Base-by-base conservation (phyloP, 768 basidiomycete species). In the Trametes gibbosa region DNA sequence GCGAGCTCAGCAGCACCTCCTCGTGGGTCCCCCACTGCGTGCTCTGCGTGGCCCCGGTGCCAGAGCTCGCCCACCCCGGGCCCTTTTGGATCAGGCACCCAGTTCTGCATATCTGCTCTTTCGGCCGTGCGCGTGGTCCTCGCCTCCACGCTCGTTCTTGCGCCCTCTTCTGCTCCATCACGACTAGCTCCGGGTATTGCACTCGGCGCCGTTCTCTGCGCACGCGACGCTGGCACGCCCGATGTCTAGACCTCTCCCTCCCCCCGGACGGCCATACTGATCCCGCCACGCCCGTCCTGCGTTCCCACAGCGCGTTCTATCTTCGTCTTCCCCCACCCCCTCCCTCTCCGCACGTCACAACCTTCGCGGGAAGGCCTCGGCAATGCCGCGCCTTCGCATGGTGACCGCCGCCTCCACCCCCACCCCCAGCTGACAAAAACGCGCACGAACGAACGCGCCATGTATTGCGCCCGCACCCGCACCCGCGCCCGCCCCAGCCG, bases 311-410 rank as follows among this genome's bases (percentile, higher is more conserved):
- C 43, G 35, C 54, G 54, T 53, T 46, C 53, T 54, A 54, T 49
- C 51, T 49, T 49, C 46, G 46, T n/a, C 35, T 40, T 42, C 32
- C 23, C 25, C 29, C 16, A 19, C 6, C 43, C 25, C 42, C 21
- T 24, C 32, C 23, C 23, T 23, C 47, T 49, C 47, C 37, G 47
- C 55, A 8, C 37, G 35, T 56, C 55, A 14, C 54, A 61, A 56
- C 54, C 53, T 61, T 61, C 59, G 59, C 59, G 59, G 59, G 59
- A 61, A 46, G 49, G 5, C 35, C 52, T 41, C 58, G 47, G 52
- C 58, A 50, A 41, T n/a, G 42, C 24, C 47, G 54, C 25, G 32
- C 21, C 52, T 40, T 39, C 55, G 37, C 47, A 41, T 41, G 54
- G 24, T 2, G 23, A 32, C 29, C 29, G 29, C 27, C 41, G 41